phyloP scores from a whole-genome alignment of 139 green algal genomes.

The Micractinium conductrix region DNA sequence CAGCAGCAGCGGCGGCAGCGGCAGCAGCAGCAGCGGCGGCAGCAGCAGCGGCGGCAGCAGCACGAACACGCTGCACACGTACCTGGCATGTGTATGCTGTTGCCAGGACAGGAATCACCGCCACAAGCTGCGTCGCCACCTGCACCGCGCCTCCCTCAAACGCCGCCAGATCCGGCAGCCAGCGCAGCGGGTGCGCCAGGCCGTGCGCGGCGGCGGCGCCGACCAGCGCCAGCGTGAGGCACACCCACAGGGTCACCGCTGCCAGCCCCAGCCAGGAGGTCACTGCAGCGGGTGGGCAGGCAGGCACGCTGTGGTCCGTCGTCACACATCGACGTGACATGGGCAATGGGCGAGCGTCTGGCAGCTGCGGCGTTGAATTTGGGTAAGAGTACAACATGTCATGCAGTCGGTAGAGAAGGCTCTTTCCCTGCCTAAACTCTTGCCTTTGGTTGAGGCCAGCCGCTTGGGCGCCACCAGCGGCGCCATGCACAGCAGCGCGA shows the following conservation, averaged over 20 bases:
- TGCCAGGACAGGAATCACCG: slow-evolving; percentile 26
- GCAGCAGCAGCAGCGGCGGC: too few relatives aligned
- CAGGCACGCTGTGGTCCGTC: too few relatives aligned
- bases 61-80: background rate
- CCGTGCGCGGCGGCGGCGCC: background rate
- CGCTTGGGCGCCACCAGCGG: slow-evolving; percentile 31
- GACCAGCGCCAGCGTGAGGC: slow-evolving; percentile 19
- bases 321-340: too few relatives aligned
- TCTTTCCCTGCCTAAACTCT: too few relatives aligned
- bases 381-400: too few relatives aligned
- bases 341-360: too few relatives aligned
- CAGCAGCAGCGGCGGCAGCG: too few relatives aligned
- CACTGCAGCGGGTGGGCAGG: background rate
- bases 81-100: slow-evolving; percentile 41
- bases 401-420: too few relatives aligned
- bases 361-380: too few relatives aligned
- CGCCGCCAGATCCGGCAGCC: slow-evolving; percentile 17
- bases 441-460: slow-evolving; percentile 39
- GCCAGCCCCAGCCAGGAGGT: slow-evolving; percentile 19
- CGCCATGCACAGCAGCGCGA: slow-evolving; percentile 13
- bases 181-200: background rate
- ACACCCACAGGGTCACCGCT: slow-evolving; percentile 19
- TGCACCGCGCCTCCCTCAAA: background rate
- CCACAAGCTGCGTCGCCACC: slow-evolving; percentile 29
- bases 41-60: too few relatives aligned